Conservation (phyloP, 2,329 filamentous ascomycete species). For the Fusarium albidum region DNA sequence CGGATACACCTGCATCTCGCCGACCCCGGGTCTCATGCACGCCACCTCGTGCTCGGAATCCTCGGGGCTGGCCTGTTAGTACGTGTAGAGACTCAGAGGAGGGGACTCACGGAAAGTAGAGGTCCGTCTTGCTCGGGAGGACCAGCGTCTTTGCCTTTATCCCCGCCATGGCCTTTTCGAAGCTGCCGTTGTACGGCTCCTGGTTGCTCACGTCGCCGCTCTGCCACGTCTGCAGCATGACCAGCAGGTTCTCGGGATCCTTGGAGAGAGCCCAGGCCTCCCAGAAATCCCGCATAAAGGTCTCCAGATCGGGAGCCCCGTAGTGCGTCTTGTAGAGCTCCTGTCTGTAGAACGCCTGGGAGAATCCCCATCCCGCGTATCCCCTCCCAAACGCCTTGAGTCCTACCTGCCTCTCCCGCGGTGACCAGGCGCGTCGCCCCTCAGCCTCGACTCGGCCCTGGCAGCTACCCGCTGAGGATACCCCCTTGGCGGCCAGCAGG, state of each 20-base stretch:
- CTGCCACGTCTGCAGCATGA: conserved; percentile 84
- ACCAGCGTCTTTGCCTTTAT: conserved; percentile 80
- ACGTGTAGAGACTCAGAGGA: fast-evolving
- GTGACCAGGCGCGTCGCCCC: conserved; percentile 45
- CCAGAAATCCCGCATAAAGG: conserved; percentile 80
- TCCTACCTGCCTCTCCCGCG: conserved; percentile 49
- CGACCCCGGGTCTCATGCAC: conserved; percentile 46
- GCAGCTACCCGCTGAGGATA: conserved; percentile 59
- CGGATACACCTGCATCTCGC: conserved; percentile 49
- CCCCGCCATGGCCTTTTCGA: conserved; percentile 69
- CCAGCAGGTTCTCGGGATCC: conserved; percentile 78
- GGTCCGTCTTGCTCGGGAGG: conserved; percentile 75
- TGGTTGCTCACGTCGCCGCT: conserved; percentile 74
- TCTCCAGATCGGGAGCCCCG: conserved; percentile 73
- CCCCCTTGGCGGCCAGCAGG: conserved; percentile 50
- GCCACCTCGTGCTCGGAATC: conserved; percentile 79
- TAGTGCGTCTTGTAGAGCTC: conserved; percentile 71
- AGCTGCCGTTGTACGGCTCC: conserved; percentile 72
- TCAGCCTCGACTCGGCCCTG: conserved; percentile 40
- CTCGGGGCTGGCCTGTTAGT: conserved; percentile 58
- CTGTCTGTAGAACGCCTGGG: conserved; percentile 79
- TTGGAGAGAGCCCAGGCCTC: conserved; percentile 77
- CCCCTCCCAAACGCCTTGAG: conserved; percentile 77
- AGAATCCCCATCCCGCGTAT: conserved; percentile 85
- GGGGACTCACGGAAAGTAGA: conserved; percentile 71